Conservation (phyloP, 257 asterid species). For the Voacanga thouarsii region DNA sequence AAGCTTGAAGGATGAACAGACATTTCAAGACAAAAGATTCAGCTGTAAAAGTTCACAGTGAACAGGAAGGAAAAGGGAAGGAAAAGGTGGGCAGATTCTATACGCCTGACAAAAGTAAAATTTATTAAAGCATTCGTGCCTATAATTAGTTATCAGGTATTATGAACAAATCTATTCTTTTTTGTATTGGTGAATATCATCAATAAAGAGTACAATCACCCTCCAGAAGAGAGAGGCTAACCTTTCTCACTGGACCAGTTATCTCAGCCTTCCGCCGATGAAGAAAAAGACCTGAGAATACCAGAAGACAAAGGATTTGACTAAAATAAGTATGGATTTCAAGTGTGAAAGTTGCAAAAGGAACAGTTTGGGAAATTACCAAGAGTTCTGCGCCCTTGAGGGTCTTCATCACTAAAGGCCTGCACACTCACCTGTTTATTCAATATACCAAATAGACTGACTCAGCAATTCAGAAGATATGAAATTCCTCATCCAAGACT, state of each 20-base stretch:
- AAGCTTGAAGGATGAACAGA: constrained; percentile 1
- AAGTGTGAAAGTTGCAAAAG: constrained; percentile 7
- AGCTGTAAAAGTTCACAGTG: background rate
- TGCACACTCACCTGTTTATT: constrained; percentile 78
- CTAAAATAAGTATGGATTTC: constrained; percentile 4
- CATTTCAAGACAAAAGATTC: background rate
- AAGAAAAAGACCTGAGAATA: constrained; percentile 80
- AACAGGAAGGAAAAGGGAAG: background rate
- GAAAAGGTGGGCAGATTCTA: background rate
- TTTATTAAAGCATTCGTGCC: background rate
- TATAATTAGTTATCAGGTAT: background rate
- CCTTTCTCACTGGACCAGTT: constrained; percentile 76
- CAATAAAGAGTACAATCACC: background rate
- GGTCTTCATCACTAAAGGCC: constrained; percentile 97
- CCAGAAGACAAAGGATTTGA: constrained; percentile 10
- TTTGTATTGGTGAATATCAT: background rate
- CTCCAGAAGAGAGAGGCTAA: constrained; percentile 21
- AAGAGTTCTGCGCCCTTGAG: constrained; percentile 96
- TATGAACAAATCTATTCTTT: background rate
- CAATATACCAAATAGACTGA: constrained; percentile 22
- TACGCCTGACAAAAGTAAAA: background rate
- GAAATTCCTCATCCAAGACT: constrained; percentile 6
- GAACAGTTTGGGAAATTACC: constrained; percentile 42
- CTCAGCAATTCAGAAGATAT: background rate
- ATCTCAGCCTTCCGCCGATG: constrained; percentile 95